Evolutionary conservation across 345 rosid species (phyloP), one percentile per base, ranked within the genome.

Genomic region (Cardamine chenopodiifolia): DNA sequence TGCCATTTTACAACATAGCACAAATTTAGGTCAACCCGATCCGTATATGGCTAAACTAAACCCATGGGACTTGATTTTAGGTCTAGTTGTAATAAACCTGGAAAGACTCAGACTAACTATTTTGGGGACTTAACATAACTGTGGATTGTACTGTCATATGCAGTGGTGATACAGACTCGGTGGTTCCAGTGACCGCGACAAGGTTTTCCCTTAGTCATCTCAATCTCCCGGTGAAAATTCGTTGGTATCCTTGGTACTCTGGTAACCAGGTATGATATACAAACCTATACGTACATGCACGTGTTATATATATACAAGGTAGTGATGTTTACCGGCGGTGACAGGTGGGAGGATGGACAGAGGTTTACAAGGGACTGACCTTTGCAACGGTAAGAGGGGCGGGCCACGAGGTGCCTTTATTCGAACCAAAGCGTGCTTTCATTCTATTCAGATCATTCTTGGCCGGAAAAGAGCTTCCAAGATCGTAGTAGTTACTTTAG

Each of bases 311-410:
- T 14, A 54, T 3, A 25, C 26, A 25, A 22, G 71, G 4, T 10
- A 31, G 59, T 70, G 53, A 70, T 34, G 71, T 31, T 70, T 32
- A 50, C 6, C 15, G 25, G 42, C 5, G 11, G 40, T 32, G n/a
- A 52, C 55, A 91, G 97, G 97, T 94, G 6, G 98, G 95, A 80
- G 98, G 98, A 39, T 87, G 97, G 97, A 89, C 97, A 17, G 93
- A 90, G 71, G 90, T 83, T 19, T 86, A 87, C 70, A 62, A 82
- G 22, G 89, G 91, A 12, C 72, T 87, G 70, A 87, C 86, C 13
- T 87, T 87, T 58, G 92, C 88, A 72, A 87, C 89, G 12, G 85
- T 87, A 2, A 78, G 92, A 77, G 89, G 88, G 45, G 92, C 92
- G 0, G 89, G 92, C 4, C 91, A 87, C 18, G 91, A 87, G 78